Evolutionary conservation across 2,329 filamentous ascomycete species (phyloP), one percentile per base, ranked within the genome.

Genomic region (Diaporthe longicolla): DNA sequence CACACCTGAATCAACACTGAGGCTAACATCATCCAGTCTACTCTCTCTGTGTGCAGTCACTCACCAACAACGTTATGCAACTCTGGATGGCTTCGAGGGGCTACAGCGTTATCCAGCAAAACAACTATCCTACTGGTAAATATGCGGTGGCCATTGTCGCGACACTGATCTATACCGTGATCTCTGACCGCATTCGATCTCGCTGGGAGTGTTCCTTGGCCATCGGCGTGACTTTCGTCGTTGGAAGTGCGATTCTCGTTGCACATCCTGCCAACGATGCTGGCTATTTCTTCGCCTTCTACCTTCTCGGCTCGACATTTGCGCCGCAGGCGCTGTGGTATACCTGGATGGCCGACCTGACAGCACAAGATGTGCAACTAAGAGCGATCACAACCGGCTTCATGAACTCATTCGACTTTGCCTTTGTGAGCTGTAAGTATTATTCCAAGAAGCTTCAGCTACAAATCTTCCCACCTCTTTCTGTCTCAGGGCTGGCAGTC

Each of bases 321-420:
- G 84, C 85, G 2, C 85, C 84, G 0, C 85, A 86, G 72, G 85
- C 85, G 6, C 78, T 86, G 24, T 86, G 85, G 85, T 86, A 86
- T 75, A 82, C 83, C 0, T 86, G 85, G 85, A 85, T 86, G 83
- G 84, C 84, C 0, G 84, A 86, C 70, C 77, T 86, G 10, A 84
- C 82, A 10, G 79, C 80, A 4, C 82, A 84, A 37, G 82, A 83
- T 26, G 71, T 83, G 11, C 84, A 86, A 55, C 79, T 86, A 3
- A 80, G 84, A 0, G 84, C 84, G 1, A 84, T 86, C 58, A 85
- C 84, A 3, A 86, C 84, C 0, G 83, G 83, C 0, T 84, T 84
- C 63, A 84, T 84, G 83, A 85, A 85, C 72, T 84, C 82, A 10
- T 85, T 84, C 45, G 83, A 85, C 70, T 85, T 84, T 74, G 83